Evolutionary conservation across 805 yeast genomes (phyloP).

Genomic region (Yamadazyma philogaea): DNA sequence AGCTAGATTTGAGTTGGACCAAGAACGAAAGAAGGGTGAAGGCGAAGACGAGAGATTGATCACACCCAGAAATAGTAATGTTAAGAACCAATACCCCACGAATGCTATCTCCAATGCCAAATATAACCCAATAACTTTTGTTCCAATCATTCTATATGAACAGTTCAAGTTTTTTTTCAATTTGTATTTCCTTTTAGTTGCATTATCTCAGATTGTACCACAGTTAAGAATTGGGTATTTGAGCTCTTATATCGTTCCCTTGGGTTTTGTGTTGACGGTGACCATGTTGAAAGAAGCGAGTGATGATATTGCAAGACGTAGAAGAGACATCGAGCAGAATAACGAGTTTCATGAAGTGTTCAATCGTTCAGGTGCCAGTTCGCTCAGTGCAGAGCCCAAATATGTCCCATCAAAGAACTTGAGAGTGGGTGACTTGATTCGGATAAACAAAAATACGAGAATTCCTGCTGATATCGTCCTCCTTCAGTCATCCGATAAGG

Average conservation of each 20-base stretch:
- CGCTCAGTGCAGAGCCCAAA: conserved; percentile 24
- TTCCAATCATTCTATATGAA: conserved; percentile 87
- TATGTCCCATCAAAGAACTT: conserved; percentile 54
- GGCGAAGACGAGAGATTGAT: conserved; percentile 33
- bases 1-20: conserved; percentile 26
- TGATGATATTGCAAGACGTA: conserved; percentile 87
- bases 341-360: conserved; percentile 76
- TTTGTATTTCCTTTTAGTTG: conserved; percentile 86
- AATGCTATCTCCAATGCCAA: conserved; percentile 93
- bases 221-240: conserved; percentile 88
- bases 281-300: conserved; percentile 95
- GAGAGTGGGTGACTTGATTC: conserved; percentile 82
- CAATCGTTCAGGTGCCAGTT: conserved; percentile 19
- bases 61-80: conserved; percentile 35
- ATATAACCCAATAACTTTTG: conserved; percentile 80
- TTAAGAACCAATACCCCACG: conserved; percentile 40
- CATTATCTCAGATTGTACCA: conserved; percentile 89
- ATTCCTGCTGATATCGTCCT: conserved; percentile 92
- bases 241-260: conserved; percentile 89
- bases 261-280: conserved; percentile 86
- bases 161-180: conserved; percentile 97
- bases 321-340: conserved; percentile 88
- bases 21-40: conserved; percentile 17
- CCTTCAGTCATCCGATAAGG: conserved; percentile 69
- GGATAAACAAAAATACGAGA: conserved; percentile 74